Percentiles rank a stretch among this genome's conserved stretches.
These are phyloP conservation scores for Clonostachys rosea DNA, from an alignment of 2,329 filamentous ascomycete genomes.

Conservation along the genomic window DNA sequence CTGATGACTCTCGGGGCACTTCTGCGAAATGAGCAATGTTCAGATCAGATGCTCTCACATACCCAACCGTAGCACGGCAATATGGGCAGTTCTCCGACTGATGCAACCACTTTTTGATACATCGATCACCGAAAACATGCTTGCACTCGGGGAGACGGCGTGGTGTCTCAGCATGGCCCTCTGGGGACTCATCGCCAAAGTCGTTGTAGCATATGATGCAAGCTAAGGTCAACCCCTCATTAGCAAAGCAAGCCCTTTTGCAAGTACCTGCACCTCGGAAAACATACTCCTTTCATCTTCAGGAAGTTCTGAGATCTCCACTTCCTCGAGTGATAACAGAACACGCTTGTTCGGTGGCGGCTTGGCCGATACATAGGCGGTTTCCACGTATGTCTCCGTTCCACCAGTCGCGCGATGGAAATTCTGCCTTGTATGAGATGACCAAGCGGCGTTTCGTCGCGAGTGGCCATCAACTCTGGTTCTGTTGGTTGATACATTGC, in stretches of 20 bases:
- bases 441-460: too few species aligned
- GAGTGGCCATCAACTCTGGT: too few species aligned
- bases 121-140: conserved; percentile 60
- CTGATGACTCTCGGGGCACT: too few species aligned
- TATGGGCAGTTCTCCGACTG: conserved; percentile 61
- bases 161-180: conserved; percentile 52
- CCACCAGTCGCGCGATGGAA: too few species aligned
- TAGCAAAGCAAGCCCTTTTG: too few species aligned
- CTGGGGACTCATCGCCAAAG: conserved; percentile 50
- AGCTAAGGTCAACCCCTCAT: conserved; percentile 23
- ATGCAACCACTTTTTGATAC: conserved; percentile 62
- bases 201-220: conserved; percentile 64
- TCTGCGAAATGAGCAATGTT: too few species aligned
- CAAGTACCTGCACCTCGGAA: neutral
- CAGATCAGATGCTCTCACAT: too few species aligned
- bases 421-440: too few species aligned
- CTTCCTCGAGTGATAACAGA: neutral
- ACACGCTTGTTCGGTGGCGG: neutral
- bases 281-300: neutral
- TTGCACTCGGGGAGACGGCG: conserved; percentile 57
- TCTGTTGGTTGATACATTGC: too few species aligned
- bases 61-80: conserved; percentile 39
- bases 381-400: too few species aligned
- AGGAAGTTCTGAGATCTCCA: neutral
- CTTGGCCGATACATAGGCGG: too few species aligned